phyloP scores from a whole-genome alignment of 2,329 filamentous ascomycete genomes.

The Tolypocladium paradoxum region DNA sequence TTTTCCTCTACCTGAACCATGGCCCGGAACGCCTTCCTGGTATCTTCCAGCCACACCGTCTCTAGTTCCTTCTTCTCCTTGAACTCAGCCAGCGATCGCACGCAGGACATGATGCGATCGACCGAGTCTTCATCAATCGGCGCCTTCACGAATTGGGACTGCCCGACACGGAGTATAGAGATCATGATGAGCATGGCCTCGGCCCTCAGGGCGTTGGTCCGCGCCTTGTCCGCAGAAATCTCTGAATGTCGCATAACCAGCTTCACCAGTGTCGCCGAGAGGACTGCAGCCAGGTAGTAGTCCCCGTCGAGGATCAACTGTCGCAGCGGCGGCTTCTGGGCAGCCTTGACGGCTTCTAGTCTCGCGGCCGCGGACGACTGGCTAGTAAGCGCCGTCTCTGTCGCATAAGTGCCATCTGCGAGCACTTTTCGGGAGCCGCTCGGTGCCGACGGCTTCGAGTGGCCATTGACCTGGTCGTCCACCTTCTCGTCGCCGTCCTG shows the following conservation, averaged over 20 bases:
- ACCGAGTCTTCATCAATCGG: constrained; percentile 96
- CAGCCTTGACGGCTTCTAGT: constrained; percentile 91
- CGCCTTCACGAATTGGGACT: constrained; percentile 97
- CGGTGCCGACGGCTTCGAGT: constrained; percentile 63
- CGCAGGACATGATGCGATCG: constrained; percentile 97
- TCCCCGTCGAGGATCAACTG: constrained; percentile 95
- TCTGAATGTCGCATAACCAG: constrained; percentile 95
- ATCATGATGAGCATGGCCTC: constrained; percentile 99
- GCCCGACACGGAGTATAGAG: constrained; percentile 92
- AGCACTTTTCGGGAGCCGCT: constrained; percentile 84
- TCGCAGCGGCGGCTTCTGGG: constrained; percentile 87
- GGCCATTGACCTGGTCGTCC: constrained; percentile 64
- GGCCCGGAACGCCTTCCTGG: constrained; percentile 85
- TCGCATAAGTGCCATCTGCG: constrained; percentile 94
- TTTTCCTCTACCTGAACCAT: constrained; percentile 98
- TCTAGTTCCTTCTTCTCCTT: constrained; percentile 82
- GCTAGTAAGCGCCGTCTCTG: constrained; percentile 90
- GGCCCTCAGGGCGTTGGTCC: constrained; percentile 87
- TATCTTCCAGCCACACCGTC: constrained; percentile 87
- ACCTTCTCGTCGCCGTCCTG: constrained; percentile 59
- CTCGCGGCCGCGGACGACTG: constrained; percentile 82
- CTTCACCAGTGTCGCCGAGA: constrained; percentile 94
- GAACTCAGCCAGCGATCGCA: constrained; percentile 85
- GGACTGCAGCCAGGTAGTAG: constrained; percentile 88
- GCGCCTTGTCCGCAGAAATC: constrained; percentile 72